A percentile compares a stretch with the other conserved stretches of the same genome.
phyloP scores from a whole-genome alignment of 306 rosid species.

The Rosa rugosa region DNA sequence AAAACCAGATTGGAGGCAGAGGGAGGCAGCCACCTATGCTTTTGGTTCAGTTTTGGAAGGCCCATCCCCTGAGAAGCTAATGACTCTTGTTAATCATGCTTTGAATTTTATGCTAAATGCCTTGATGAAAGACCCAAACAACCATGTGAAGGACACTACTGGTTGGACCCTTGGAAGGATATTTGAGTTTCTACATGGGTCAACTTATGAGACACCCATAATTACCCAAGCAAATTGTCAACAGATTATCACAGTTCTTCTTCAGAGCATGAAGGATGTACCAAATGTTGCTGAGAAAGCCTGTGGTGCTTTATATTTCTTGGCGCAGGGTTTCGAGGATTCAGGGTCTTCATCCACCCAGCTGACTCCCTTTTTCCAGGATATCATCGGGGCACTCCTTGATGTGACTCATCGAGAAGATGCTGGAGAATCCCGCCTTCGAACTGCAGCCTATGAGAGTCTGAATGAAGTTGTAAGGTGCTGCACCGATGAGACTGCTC shows the following conservation, averaged over 20 bases:
- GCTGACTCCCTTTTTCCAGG: slow-evolving; percentile 74
- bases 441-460: slow-evolving; percentile 94
- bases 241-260: slow-evolving; percentile 73
- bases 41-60: slow-evolving; percentile 96
- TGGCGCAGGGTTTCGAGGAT: slow-evolving; percentile 93
- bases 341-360: slow-evolving; percentile 65
- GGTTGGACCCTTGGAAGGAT: slow-evolving; percentile 99
- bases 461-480: slow-evolving; percentile 94
- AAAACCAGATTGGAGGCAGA: slow-evolving; percentile 88
- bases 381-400: slow-evolving; percentile 74
- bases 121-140: slow-evolving; percentile 71
- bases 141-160: slow-evolving; percentile 92
- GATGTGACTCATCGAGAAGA: slow-evolving; percentile 83
- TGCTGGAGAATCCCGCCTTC: slow-evolving; percentile 84
- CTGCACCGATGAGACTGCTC: slow-evolving; percentile 81
- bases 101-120: slow-evolving; percentile 81
- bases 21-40: slow-evolving; percentile 96
- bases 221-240: slow-evolving; percentile 76
- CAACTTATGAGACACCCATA: slow-evolving; percentile 73
- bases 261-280: slow-evolving; percentile 88
- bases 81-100: slow-evolving; percentile 74
- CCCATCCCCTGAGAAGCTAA: slow-evolving; percentile 86
- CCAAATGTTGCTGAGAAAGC: slow-evolving; percentile 98
- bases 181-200: slow-evolving; percentile 89
- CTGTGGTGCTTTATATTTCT: slow-evolving; percentile 92